Conservation (phyloP, 345 rosid genomes). For the Eucalyptus marginata region DNA sequence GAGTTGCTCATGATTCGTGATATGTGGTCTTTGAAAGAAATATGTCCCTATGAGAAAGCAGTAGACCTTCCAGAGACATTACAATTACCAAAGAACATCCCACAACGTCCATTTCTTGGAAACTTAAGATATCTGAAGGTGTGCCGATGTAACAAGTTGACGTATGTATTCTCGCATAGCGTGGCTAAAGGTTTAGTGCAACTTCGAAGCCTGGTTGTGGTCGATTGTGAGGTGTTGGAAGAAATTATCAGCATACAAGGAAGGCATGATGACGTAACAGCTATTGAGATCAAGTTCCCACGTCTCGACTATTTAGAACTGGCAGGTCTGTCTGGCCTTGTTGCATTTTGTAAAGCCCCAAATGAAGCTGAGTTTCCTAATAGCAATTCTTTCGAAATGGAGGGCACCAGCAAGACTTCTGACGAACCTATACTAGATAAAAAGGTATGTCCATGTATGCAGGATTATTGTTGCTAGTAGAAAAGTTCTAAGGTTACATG, state of each 20-base stretch:
- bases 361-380: neutral
- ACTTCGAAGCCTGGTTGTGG: accelerated
- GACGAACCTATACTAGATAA: neutral
- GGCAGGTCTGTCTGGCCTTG: neutral
- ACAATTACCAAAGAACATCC: neutral
- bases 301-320: accelerated
- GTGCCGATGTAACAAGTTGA: neutral
- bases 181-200: neutral
- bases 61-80: accelerated
- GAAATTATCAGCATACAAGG: neutral
- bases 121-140: accelerated
- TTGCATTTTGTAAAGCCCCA: neutral
- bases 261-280: neutral
- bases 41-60: neutral
- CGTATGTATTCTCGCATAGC: accelerated
- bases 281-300: neutral
- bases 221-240: neutral
- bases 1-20: accelerated
- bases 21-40: neutral
- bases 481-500: too few species aligned
- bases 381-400: neutral
- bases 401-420: neutral
- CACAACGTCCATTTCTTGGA: accelerated
- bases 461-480: neutral
- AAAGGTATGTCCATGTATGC: too few species aligned